phyloP scores from a whole-genome alignment of 1,139 yeast genomes.

The Taphrina flavorubra region DNA sequence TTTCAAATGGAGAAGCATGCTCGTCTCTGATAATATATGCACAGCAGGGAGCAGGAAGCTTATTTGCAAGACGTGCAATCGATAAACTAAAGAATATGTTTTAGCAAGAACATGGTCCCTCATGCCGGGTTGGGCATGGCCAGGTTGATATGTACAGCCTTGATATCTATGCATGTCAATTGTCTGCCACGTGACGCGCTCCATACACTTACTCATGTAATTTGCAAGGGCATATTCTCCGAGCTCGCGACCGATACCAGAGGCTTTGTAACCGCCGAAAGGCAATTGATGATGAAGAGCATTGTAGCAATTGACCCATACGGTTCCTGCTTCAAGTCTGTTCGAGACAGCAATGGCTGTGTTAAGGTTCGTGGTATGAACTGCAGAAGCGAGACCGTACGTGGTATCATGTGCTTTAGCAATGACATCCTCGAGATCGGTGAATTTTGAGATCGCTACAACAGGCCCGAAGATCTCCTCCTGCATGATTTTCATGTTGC shows the following conservation, averaged over 20 bases:
- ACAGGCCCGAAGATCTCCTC: constrained; percentile 93
- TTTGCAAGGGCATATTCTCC: constrained; percentile 82
- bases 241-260: constrained; percentile 93
- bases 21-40: too few relatives aligned
- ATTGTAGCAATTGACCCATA: constrained; percentile 83
- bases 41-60: too few relatives aligned
- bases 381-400: constrained; percentile 86
- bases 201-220: constrained; percentile 57
- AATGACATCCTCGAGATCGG: constrained; percentile 72
- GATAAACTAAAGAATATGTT: not conserved
- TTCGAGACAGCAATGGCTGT: constrained; percentile 69
- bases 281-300: constrained; percentile 80
- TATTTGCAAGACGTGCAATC: not conserved
- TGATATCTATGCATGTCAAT: constrained; percentile 57
- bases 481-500: constrained; percentile 69
- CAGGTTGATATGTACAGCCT: constrained; percentile 61
- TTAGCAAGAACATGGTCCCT: not conserved
- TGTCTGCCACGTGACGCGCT: not conserved
- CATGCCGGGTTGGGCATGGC: constrained; percentile 37
- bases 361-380: constrained; percentile 69
- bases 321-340: constrained; percentile 76
- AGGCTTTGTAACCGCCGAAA: constrained; percentile 82
- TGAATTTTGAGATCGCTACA: constrained; percentile 73
- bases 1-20: too few relatives aligned
- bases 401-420: constrained; percentile 72